phyloP scores from a whole-genome alignment of 176 grass and related monocot genomes.

The Raddia distichophylla region DNA sequence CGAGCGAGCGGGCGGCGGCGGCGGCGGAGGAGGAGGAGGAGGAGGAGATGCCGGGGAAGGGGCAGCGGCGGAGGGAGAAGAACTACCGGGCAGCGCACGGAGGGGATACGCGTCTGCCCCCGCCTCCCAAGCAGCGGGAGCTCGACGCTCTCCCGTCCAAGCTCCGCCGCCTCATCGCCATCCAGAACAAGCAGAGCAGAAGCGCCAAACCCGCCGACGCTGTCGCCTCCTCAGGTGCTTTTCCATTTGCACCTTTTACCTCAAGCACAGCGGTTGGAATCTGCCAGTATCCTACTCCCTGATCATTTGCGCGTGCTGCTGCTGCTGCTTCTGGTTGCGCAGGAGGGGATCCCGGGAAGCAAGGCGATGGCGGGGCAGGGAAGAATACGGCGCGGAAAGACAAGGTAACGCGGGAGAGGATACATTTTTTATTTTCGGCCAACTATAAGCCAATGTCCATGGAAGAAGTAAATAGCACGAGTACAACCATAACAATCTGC shows the following conservation, averaged over 20 bases:
- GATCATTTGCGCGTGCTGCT: neutral
- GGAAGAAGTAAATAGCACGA: neutral
- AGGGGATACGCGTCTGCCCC: slow-evolving; percentile 53
- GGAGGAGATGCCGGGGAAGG: slow-evolving; percentile 73
- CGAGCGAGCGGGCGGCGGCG: neutral
- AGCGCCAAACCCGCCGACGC: neutral
- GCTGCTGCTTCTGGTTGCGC: neutral
- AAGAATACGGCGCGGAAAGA: slow-evolving; percentile 35
- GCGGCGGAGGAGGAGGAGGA: slow-evolving; percentile 18
- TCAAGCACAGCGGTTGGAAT: neutral
- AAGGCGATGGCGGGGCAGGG: neutral
- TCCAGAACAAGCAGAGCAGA: slow-evolving; percentile 55
- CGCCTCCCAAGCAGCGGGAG: slow-evolving; percentile 76
- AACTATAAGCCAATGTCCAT: neutral
- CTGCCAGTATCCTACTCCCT: neutral
- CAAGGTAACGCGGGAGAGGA: slow-evolving; percentile 19
- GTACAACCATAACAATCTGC: neutral
- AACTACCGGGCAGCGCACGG: slow-evolving; percentile 83
- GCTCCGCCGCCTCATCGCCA: slow-evolving; percentile 79
- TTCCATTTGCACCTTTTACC: neutral
- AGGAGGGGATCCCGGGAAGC: slow-evolving; percentile 13
- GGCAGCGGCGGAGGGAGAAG: slow-evolving; percentile 79
- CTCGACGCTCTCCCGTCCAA: slow-evolving; percentile 83
- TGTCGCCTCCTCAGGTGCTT: slow-evolving; percentile 25
- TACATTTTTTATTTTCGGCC: neutral